Evolutionary conservation across 768 basidiomycete genomes (phyloP), one percentile per base, ranked within the genome.

Genomic region (Lactarius psammicola): DNA sequence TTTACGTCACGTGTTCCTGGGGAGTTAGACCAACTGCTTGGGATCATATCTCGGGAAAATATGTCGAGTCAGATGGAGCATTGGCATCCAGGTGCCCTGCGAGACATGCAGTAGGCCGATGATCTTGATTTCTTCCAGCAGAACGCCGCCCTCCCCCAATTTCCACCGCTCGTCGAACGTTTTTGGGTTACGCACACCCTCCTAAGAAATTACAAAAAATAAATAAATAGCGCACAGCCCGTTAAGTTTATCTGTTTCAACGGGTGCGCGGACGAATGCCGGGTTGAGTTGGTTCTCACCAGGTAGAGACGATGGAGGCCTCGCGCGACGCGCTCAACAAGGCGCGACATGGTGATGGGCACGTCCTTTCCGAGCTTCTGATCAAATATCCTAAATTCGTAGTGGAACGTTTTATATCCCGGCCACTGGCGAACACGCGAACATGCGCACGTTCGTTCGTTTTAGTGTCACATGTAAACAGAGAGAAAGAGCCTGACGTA

Each of bases 371-470:
- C 59, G 5, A 60, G 59, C 59, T 20, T 56, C 42, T 6, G 28
- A 40, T 65, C 64, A 23, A 38, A 31, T 46, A 65, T 60, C 54
- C 59, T 60, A 18, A 65, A 65, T 30, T 61, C 64, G n/a, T 65
- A 65, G 11, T 56, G 54, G 54, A 66, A 42, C 2, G 13, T 20
- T 28, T 60, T 17, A 56, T 66, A 66, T 17, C 65, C 60, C 2
- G 65, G 65, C 60, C 65, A 66, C 65, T 66, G 56, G 5, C 0
- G 4, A 15, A 26, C 53, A 26, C 28, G 6, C 28, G 44, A n/a
- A 51, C 11, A 51, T 11, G 11, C 10, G 26, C 11, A 49, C 46
- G 5, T 20, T 31, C 17, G 9, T 33, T n/a, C 8, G 1, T 38
- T 38, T n/a, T 30, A 0, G 18, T 2, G n/a, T 33, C 54, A 18